Evolutionary conservation across 306 rosid genomes (phyloP).

Genomic region (Dryas octopetala): DNA sequence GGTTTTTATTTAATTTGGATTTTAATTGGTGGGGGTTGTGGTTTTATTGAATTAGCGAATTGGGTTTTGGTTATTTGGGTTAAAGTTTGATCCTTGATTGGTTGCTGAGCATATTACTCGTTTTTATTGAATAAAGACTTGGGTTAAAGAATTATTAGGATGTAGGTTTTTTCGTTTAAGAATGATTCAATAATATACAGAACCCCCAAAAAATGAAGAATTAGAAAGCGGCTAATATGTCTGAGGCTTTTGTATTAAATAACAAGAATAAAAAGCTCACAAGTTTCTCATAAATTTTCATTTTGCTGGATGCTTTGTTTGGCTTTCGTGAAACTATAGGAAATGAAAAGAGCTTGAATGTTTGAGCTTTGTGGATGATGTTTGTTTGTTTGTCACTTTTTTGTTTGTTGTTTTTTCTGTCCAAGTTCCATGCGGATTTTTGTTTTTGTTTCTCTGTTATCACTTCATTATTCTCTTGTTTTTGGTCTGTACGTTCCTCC

Average conservation of each 20-base stretch:
- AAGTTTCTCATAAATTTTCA: not conserved
- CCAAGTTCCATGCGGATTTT: not conserved
- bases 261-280: not conserved
- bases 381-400: not conserved
- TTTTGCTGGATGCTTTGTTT: constrained; percentile 6
- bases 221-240: not conserved
- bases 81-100: not conserved
- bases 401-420: not conserved
- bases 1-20: constrained; percentile 12
- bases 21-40: constrained; percentile 13
- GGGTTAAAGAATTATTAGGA: not conserved
- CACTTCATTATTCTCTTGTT: constrained; percentile 10
- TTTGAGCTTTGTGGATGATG: not conserved
- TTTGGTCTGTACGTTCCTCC: constrained; percentile 13
- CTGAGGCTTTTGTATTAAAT: not conserved
- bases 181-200: not conserved
- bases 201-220: not conserved
- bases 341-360: constrained; percentile 3
- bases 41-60: not conserved
- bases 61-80: not conserved
- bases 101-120: not conserved
- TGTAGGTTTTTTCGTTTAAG: not conserved
- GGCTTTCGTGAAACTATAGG: constrained; percentile 7
- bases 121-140: not conserved
- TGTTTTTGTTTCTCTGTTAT: constrained; percentile 9